Evolutionary conservation across 495 filamentous ascomycete genomes (phyloP), one percentile per base, ranked within the genome.

Genomic region (Daldinia decipiens): DNA sequence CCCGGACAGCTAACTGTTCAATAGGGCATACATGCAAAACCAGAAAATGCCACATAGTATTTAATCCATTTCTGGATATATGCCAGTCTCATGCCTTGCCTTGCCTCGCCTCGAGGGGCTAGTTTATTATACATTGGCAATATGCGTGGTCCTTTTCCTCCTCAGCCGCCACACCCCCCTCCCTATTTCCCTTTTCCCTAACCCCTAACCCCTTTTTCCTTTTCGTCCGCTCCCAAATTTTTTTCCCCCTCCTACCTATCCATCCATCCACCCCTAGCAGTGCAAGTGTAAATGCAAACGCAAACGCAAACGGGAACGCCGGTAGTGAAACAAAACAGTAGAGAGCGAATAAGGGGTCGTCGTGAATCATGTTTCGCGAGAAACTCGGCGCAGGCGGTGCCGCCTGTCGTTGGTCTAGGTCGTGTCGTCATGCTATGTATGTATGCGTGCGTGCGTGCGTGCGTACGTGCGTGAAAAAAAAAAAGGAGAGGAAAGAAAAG

Each of bases 91-190:
- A 21, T n/a, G 43, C 43, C 17, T 21, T 21, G 40, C 40, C 40
- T 19, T 21, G 40, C 40, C 40, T 45, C 40, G 40, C 17, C 43
- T 47, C 43, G 19, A 21, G 43, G 19, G 43, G 17, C 19, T 47
- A 47, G 43, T 47, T 47, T 47, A 47, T 47, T 47, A 47, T 47
- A 47, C 43, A 47, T 47, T 11, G 43, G 43, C 43, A 47, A 47
- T 12, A 9, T 36, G 34, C 34, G 17, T 47, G 43, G 43, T 47
- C 3, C 43, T 47, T 47, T 47, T 9, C 40, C 19, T 47, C 19
- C 2, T 24, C 9, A 4, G 43, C 15, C 17, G 17, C 17, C 40
- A 19, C 21, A n/a, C 0, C 4, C n/a, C 1, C 17, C 2, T 4
- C 5, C 43, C 43, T 29, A n/a, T n/a, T n/a, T n/a, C n/a, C n/a